These are phyloP conservation scores for Populus ilicifolia DNA, from an alignment of 345 rosid species.

Conservation along the genomic window DNA sequence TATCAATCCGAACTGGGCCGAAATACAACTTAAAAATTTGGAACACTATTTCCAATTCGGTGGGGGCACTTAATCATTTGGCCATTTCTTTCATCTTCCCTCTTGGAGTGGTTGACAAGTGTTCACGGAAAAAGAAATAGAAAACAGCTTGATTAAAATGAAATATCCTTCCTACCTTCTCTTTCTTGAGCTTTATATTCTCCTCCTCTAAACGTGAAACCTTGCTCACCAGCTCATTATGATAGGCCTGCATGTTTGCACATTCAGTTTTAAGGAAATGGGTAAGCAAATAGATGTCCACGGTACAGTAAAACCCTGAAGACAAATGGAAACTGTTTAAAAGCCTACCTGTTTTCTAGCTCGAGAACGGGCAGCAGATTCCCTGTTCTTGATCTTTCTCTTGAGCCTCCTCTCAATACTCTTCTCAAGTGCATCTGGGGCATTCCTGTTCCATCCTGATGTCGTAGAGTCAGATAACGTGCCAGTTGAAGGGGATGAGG, in stretches of 20 bases:
- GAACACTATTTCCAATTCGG: neutral
- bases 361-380: constrained; percentile 65
- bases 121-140: neutral
- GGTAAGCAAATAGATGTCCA: neutral
- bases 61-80: neutral
- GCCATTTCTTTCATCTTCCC: neutral
- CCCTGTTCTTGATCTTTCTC: constrained; percentile 73
- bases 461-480: constrained; percentile 27
- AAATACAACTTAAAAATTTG: neutral
- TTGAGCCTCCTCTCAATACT: constrained; percentile 49
- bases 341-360: constrained; percentile 55
- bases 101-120: neutral
- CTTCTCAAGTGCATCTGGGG: constrained; percentile 37
- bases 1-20: neutral
- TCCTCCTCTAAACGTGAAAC: constrained; percentile 47
- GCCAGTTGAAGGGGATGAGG: constrained; percentile 39
- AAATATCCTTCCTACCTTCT: constrained; percentile 38
- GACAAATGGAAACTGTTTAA: neutral
- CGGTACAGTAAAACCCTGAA: neutral
- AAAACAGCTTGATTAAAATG: neutral
- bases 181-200: constrained; percentile 51
- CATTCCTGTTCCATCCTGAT: constrained; percentile 37
- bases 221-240: constrained; percentile 54
- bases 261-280: neutral
- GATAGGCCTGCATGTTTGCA: constrained; percentile 46